phyloP scores from a whole-genome alignment of 2,329 filamentous ascomycete species.

The Colletotrichum musicola region DNA sequence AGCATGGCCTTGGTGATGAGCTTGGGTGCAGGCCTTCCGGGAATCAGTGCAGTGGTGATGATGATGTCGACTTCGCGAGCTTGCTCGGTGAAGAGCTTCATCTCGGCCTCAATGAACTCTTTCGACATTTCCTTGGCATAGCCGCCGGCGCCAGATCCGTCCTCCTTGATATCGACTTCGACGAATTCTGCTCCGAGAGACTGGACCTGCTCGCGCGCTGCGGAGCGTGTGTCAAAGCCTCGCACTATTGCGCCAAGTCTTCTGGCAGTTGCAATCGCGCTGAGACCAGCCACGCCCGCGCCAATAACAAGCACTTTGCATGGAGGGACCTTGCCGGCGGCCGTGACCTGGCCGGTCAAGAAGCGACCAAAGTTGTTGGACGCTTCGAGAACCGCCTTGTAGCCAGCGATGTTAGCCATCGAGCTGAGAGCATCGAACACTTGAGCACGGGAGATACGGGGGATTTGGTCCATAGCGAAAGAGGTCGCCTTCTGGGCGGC shows the following conservation, averaged over 20 bases:
- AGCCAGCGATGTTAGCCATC: conserved; percentile 95
- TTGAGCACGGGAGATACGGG: conserved; percentile 88
- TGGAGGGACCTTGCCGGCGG: conserved; percentile 89
- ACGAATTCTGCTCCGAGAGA: conserved; percentile 91
- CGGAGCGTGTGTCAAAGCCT: conserved; percentile 91
- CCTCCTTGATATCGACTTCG: conserved; percentile 87
- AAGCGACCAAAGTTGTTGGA: conserved; percentile 92
- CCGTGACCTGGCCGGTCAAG: conserved; percentile 89
- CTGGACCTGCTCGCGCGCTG: conserved; percentile 89
- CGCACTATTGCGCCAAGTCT: conserved; percentile 90
- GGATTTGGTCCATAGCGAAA: conserved; percentile 95
- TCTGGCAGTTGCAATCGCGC: conserved; percentile 87
- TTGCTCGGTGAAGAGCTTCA: conserved; percentile 92
- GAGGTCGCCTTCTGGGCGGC: conserved; percentile 77
- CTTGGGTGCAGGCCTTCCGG: conserved; percentile 84
- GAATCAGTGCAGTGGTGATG: conserved; percentile 92
- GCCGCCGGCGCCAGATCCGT: conserved; percentile 85
- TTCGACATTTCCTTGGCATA: conserved; percentile 97
- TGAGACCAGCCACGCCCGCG: conserved; percentile 88
- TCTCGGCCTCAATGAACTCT: conserved; percentile 92
- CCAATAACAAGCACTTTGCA: conserved; percentile 93
- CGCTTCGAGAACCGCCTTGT: conserved; percentile 91
- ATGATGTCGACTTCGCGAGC: conserved; percentile 91
- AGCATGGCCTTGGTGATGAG: conserved; percentile 86
- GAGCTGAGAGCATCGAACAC: conserved; percentile 90